phyloP scores from a whole-genome alignment of 345 rosid species.

The Erodium maritimum region DNA sequence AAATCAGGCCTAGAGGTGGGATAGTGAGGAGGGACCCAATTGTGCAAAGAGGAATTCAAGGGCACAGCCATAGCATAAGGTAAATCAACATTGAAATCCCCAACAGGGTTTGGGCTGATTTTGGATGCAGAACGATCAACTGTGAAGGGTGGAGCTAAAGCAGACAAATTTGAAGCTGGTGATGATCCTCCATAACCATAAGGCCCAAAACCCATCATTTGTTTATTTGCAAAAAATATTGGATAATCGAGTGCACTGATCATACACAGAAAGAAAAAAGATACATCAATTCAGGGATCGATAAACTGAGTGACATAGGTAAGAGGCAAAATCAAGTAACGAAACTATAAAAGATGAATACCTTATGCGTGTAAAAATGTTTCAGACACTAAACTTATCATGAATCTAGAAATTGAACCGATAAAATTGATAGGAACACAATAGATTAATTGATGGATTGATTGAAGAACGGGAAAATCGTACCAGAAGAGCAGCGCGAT shows the following conservation, averaged over 20 bases:
- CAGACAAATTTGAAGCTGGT: constrained; percentile 33
- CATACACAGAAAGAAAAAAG: neutral
- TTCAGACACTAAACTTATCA: neutral
- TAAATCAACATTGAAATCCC: constrained; percentile 25
- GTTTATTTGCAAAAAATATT: neutral
- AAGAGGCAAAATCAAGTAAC: neutral
- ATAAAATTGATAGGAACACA: neutral
- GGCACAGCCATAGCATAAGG: constrained; percentile 10
- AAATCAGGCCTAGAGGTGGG: constrained; percentile 4
- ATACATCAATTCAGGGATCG: neutral
- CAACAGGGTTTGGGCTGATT: constrained; percentile 17
- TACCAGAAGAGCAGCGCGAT: neutral
- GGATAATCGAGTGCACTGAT: neutral
- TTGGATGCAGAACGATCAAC: constrained; percentile 25
- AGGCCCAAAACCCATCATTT: constrained; percentile 33
- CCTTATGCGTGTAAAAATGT: neutral
- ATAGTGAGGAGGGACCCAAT: constrained; percentile 12
- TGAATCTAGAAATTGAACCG: neutral
- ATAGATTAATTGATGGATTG: too few species aligned
- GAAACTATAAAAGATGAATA: neutral
- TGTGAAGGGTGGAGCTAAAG: constrained; percentile 52
- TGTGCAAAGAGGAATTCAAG: constrained; percentile 16
- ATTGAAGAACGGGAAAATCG: neutral
- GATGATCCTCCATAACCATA: constrained; percentile 29
- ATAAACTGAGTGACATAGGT: too few species aligned